Conservation (phyloP, 352 stramenopile species). For the Blastocystis sp. region DNA sequence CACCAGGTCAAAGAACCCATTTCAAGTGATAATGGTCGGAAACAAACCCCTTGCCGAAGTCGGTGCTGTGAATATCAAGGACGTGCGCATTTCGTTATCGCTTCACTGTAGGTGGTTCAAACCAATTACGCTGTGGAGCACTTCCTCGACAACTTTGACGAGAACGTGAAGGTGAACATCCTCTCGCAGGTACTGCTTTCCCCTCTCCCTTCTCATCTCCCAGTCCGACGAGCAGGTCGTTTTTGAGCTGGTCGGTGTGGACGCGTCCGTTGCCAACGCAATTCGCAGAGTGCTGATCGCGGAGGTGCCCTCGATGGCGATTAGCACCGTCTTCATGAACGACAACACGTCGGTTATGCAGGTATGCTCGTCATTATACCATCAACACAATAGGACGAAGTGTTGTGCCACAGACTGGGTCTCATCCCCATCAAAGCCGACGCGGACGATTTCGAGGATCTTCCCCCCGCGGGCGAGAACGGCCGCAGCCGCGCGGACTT, state of each 20-base stretch:
- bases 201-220: background rate
- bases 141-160: slow-evolving; percentile 20
- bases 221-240: slow-evolving; percentile 52
- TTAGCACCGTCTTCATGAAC: slow-evolving; percentile 72
- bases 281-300: slow-evolving; percentile 73
- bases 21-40: too few relatives aligned
- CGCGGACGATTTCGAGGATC: slow-evolving; percentile 66
- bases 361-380: background rate
- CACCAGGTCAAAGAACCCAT: too few relatives aligned
- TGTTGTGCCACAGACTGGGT: slow-evolving; percentile 72
- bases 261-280: slow-evolving; percentile 73
- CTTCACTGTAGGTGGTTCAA: slow-evolving; percentile 3
- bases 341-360: slow-evolving; percentile 74
- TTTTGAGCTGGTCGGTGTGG: slow-evolving; percentile 73
- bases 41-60: too few relatives aligned
- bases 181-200: slow-evolving; percentile 28
- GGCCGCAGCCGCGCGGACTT: slow-evolving; percentile 36
- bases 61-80: too few relatives aligned
- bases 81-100: too few relatives aligned
- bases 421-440: slow-evolving; percentile 71
- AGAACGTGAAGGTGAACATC: slow-evolving; percentile 51
- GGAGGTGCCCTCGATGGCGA: slow-evolving; percentile 73
- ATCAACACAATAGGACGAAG: slow-evolving; percentile 70
- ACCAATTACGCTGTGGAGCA: slow-evolving; percentile 44
- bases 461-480: slow-evolving; percentile 34